A percentile compares a stretch with the other conserved stretches of the same genome.
Conservation (phyloP, 2,329 filamentous ascomycete species). For the Pezicula carpinea region DNA sequence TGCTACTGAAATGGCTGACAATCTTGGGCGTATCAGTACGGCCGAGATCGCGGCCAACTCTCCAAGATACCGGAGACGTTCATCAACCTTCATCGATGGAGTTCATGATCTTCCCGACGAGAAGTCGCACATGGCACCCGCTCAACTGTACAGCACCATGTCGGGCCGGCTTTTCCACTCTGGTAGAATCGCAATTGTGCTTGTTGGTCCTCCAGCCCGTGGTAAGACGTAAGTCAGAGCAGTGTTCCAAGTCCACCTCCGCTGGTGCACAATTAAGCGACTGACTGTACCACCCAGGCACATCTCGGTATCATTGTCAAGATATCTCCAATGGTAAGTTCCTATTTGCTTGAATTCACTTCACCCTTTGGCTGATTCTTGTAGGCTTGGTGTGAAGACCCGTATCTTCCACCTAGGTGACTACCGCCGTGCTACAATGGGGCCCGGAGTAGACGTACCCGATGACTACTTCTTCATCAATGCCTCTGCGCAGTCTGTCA, state of each 20-base stretch:
- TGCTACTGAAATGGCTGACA: conserved; percentile 9
- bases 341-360: neutral
- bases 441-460: conserved; percentile 76
- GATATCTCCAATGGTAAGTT: conserved; percentile 81
- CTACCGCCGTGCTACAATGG: conserved; percentile 88
- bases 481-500: conserved; percentile 85
- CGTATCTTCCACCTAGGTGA: conserved; percentile 96
- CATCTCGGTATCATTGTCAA: conserved; percentile 89
- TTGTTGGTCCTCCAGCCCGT: conserved; percentile 88
- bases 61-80: conserved; percentile 83
- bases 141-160: conserved; percentile 97
- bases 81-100: conserved; percentile 93
- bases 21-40: conserved; percentile 49
- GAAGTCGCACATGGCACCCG: conserved; percentile 72
- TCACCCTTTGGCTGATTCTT: conserved; percentile 3
- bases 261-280: neutral
- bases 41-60: conserved; percentile 90
- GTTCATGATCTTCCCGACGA: conserved; percentile 91
- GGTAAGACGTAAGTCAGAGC: conserved; percentile 74
- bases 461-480: conserved; percentile 98
- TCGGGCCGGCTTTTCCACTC: conserved; percentile 96
- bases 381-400: conserved; percentile 91
- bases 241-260: neutral
- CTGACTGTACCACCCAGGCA: conserved; percentile 50
- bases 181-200: conserved; percentile 93